Evolutionary conservation across 345 rosid genomes (phyloP).

Genomic region (Ceriops tagal): DNA sequence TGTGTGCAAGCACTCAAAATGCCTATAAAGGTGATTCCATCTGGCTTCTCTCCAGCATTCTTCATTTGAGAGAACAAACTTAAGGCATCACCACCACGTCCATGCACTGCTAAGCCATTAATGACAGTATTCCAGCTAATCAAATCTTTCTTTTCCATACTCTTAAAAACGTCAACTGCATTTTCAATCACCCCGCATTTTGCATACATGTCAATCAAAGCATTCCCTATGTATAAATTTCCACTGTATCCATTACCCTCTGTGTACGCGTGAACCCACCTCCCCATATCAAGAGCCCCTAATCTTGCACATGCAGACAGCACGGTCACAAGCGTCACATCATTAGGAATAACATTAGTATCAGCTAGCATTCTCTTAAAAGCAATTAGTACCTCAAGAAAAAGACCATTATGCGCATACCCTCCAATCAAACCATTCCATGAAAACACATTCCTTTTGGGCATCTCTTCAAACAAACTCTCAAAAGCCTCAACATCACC

Average conservation of each 20-base stretch:
- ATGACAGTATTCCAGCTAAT: constrained; percentile 80
- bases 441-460: constrained; percentile 62
- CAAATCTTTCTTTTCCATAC: constrained; percentile 58
- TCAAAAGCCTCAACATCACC: constrained; percentile 53
- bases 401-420: constrained; percentile 40
- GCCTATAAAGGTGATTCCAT: constrained; percentile 68
- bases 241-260: constrained; percentile 48
- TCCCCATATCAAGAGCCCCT: constrained; percentile 76
- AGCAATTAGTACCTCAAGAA: constrained; percentile 45
- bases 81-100: constrained; percentile 61
- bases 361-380: constrained; percentile 62
- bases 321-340: constrained; percentile 63
- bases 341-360: constrained; percentile 50
- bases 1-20: constrained; percentile 70
- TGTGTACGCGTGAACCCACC: constrained; percentile 63
- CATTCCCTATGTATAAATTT: constrained; percentile 61
- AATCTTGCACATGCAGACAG: constrained; percentile 75
- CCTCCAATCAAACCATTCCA: constrained; percentile 80
- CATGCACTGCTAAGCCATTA: constrained; percentile 67
- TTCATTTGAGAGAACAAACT: constrained; percentile 57
- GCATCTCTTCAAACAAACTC: constrained; percentile 65
- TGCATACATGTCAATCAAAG: constrained; percentile 79
- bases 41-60: constrained; percentile 47
- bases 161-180: constrained; percentile 53
- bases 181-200: constrained; percentile 63